Evolutionary conservation across 306 rosid species (phyloP).

Genomic region (Castanea crenata): DNA sequence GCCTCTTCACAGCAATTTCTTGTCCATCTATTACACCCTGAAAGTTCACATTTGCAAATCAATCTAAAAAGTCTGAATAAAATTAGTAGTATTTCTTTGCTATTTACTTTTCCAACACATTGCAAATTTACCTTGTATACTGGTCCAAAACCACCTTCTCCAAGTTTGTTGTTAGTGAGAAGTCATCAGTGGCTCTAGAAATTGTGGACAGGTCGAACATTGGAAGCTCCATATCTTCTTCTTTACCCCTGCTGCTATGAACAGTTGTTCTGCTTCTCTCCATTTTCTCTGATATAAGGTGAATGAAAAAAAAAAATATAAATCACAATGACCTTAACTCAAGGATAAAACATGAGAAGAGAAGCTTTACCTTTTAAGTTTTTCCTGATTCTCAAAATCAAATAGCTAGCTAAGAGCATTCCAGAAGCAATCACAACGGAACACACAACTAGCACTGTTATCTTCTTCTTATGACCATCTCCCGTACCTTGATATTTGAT

Average conservation of each 20-base stretch:
- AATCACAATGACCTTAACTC: background rate
- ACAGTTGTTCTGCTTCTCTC: conserved; percentile 14
- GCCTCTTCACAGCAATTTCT: conserved; percentile 59
- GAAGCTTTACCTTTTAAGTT: conserved; percentile 20
- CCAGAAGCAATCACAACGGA: conserved; percentile 5
- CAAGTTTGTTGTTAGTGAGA: conserved; percentile 43
- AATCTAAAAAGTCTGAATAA: background rate
- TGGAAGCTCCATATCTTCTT: conserved; percentile 54
- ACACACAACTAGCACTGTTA: conserved; percentile 19
- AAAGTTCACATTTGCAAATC: background rate
- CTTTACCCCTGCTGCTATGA: conserved; percentile 23
- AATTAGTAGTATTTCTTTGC: background rate
- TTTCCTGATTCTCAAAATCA: conserved; percentile 17
- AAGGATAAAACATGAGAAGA: background rate
- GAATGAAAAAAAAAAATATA: background rate
- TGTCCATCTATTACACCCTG: conserved; percentile 49
- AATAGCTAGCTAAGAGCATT: conserved; percentile 21
- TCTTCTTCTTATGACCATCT: conserved; percentile 17
- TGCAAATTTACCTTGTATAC: conserved; percentile 35
- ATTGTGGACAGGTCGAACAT: conserved; percentile 37
- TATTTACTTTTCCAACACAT: background rate
- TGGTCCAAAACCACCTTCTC: conserved; percentile 66
- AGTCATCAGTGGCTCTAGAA: conserved; percentile 40
- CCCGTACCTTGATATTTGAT: conserved; percentile 7
- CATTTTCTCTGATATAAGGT: conserved; percentile 1